These are phyloP conservation scores for Xylaria nigripes DNA, from an alignment of 495 filamentous ascomycete species.

Conservation along the genomic window DNA sequence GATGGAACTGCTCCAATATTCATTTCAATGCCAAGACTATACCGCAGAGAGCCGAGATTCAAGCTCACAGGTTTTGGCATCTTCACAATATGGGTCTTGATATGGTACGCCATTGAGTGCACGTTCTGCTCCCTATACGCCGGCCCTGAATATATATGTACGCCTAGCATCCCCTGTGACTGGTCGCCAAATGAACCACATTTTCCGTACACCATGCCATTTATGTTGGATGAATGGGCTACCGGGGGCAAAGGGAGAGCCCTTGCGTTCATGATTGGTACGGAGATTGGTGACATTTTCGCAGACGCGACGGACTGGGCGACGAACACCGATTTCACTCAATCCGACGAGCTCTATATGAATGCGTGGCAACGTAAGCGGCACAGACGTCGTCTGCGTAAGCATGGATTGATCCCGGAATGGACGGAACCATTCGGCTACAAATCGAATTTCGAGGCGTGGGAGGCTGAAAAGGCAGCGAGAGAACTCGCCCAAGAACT, in stretches of 20 bases:
- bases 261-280: conserved; percentile 18
- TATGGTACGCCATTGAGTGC: conserved; percentile 54
- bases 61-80: conserved; percentile 53
- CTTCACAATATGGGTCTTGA: conserved; percentile 35
- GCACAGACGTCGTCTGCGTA: conserved; percentile 35
- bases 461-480: conserved; percentile 28
- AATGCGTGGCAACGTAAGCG: conserved; percentile 27
- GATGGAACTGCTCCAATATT: conserved; percentile 31
- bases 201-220: conserved; percentile 46
- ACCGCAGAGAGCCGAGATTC: conserved; percentile 36
- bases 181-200: conserved; percentile 46
- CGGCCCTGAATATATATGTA: conserved; percentile 44
- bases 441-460: conserved; percentile 23
- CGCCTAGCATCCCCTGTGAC: conserved; percentile 32
- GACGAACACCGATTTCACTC: conserved; percentile 31
- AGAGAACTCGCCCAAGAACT: conserved; percentile 24
- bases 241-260: conserved; percentile 36
- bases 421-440: conserved; percentile 28
- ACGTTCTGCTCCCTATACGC: conserved; percentile 55
- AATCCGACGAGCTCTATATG: conserved; percentile 27
- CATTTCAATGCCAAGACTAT: conserved; percentile 53
- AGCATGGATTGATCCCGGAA: conserved; percentile 27
- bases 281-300: conserved; percentile 32
- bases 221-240: conserved; percentile 48
- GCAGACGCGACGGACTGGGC: conserved; percentile 36